Conservation (phyloP, 2,329 filamentous ascomycete genomes). For the Trematosphaeria pertusa region DNA sequence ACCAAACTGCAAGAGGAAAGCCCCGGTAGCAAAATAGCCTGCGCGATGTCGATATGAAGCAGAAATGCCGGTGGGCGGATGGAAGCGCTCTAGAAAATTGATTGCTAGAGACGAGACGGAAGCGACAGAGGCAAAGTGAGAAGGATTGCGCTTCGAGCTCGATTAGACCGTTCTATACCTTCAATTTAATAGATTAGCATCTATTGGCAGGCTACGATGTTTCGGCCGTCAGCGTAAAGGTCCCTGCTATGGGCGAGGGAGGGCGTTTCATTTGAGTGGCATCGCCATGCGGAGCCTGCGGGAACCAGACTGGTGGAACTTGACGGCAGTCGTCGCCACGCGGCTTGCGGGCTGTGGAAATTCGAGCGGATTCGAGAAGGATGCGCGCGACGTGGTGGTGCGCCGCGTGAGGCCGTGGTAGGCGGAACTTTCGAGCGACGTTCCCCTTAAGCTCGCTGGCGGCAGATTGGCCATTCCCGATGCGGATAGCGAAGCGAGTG, state of each 20-base stretch:
- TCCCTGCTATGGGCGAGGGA: conserved; percentile 24
- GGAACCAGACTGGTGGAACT: conserved; percentile 8
- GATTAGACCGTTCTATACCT: conserved; percentile 14
- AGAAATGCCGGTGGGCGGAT: conserved; percentile 38
- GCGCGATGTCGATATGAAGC: conserved; percentile 13
- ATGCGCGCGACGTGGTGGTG: conserved; percentile 23
- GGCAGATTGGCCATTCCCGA: conserved; percentile 16
- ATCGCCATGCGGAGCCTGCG: conserved; percentile 24
- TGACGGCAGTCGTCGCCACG: conserved; percentile 13
- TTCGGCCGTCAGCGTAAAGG: conserved; percentile 25
- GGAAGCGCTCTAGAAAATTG: conserved; percentile 32
- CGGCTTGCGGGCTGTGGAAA: conserved; percentile 13
- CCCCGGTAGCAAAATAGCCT: conserved; percentile 5
- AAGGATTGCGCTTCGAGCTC: conserved; percentile 7
- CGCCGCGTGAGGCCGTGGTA: conserved; percentile 20
- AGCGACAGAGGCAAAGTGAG: conserved; percentile 14
- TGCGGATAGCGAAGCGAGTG: conserved; percentile 29
- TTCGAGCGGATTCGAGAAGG: conserved; percentile 24
- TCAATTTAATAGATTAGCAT: conserved; percentile 44
- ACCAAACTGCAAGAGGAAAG: conserved; percentile 4
- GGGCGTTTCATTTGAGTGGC: conserved; percentile 25
- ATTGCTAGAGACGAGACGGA: conserved; percentile 22
- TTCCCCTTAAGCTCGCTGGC: conserved; percentile 7
- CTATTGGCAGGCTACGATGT: conserved; percentile 29
- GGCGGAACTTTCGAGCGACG: conserved; percentile 19